Base-by-base conservation (phyloP, 768 basidiomycete genomes). In the Rhodotorula kratochvilovae region DNA sequence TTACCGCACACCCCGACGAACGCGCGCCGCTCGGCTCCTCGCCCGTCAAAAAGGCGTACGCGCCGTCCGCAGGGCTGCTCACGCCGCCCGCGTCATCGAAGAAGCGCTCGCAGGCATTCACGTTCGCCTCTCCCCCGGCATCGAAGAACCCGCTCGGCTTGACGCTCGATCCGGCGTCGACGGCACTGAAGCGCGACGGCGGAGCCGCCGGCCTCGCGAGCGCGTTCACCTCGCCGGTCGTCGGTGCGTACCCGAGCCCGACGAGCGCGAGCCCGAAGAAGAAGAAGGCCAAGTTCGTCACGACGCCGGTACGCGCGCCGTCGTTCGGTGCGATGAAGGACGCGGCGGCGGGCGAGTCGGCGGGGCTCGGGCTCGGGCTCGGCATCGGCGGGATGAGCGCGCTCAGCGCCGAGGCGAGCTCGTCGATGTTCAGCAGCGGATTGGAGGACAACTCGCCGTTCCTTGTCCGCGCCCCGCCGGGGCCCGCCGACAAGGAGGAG, bases 261-360 rank as follows among this genome's bases (percentile, higher is more conserved):
- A n/a, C n/a, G n/a, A n/a, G n/a, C n/a, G n/a, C n/a, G n/a, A n/a
- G n/a, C n/a, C n/a, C n/a, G n/a, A n/a, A 45, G 64, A 73, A 53
- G 72, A 66, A 68, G 50, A 73, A 73, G 60, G 67, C 55, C 27
- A 68, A 68, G 48, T n/a, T n/a, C n/a, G 23, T 50, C 17, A 33
- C 12, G 27, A 42, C 36, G n/a, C 33, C 39, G 23, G 60, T 48
- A 1, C 29, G 25, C 8, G 13, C 45, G 46, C 60, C 60, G 3
- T 43, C 42, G n/a, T 60, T 45, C 33, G 19, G 15, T 6, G 50
- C 31, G 31, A 21, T 6, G 45, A 50, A n/a, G n/a, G n/a, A 35
- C 31, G 31, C 25, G 15, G 5, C 48, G 27, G 33, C 36, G 39
- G 12, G 39, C 35, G 13, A 21, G 39, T 11, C 17, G 1, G 10